Evolutionary conservation across 805 yeast species (phyloP).

Genomic region (Cyberlindnera euphorbiiphila): DNA sequence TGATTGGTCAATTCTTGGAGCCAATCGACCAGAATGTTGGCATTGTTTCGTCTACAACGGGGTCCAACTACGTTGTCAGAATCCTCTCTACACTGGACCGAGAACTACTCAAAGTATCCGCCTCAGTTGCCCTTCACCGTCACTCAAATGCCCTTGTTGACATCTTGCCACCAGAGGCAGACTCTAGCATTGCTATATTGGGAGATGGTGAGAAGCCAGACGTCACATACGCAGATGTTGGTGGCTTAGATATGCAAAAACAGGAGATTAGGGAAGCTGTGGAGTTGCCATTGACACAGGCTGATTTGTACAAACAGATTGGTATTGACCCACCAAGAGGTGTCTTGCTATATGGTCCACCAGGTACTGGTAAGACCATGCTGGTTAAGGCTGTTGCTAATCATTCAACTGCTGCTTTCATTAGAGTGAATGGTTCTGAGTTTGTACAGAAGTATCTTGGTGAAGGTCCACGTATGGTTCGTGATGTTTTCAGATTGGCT

Average conservation of each 20-base stretch:
- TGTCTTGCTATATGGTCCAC: constrained; percentile 96
- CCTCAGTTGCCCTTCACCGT: constrained; percentile 96
- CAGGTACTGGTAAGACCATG: constrained; percentile 99
- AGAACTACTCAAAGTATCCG: constrained; percentile 89
- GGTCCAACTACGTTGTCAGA: constrained; percentile 94
- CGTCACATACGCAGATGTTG: constrained; percentile 94
- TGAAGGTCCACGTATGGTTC: constrained; percentile 99
- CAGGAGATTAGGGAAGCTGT: constrained; percentile 99
- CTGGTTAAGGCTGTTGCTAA: constrained; percentile 98
- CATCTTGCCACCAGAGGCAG: constrained; percentile 98
- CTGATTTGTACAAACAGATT: constrained; percentile 92
- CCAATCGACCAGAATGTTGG: constrained; percentile 97
- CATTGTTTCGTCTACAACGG: constrained; percentile 95
- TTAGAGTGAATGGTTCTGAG: constrained; percentile 96
- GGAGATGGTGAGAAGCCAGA: constrained; percentile 93
- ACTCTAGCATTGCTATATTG: constrained; percentile 89
- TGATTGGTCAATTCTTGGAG: constrained; percentile 95
- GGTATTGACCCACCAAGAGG: constrained; percentile 99
- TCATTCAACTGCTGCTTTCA: constrained; percentile 91
- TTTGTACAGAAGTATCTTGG: constrained; percentile 97
- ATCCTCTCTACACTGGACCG: constrained; percentile 92
- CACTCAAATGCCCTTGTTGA: constrained; percentile 97
- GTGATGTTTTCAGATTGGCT: constrained; percentile 96
- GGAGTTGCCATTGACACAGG: constrained; percentile 92
- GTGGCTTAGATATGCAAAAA: constrained; percentile 98